Evolutionary conservation across 202 grass and related monocot genomes (phyloP).

Genomic region (Thinopyrum obtusiflorum): DNA sequence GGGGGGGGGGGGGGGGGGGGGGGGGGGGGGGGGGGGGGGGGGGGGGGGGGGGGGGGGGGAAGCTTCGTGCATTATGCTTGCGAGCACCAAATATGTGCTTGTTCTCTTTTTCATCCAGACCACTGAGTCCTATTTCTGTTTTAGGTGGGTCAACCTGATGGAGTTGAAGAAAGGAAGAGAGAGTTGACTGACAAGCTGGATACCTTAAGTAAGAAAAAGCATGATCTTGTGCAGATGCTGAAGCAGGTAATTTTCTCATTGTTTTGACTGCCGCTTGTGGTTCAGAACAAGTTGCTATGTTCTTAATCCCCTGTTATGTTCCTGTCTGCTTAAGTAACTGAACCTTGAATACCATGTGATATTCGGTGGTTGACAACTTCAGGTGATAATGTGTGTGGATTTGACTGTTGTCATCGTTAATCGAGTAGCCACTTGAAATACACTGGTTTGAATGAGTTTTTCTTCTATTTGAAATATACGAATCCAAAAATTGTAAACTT

Average conservation of each 20-base stretch:
- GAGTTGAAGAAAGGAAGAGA: conserved; percentile 53
- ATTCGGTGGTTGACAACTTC: neutral
- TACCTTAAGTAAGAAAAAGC: conserved; percentile 79
- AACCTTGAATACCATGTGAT: neutral
- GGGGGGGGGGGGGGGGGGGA: too few species aligned
- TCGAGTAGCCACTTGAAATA: neutral
- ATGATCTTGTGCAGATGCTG: conserved; percentile 97
- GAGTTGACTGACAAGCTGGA: conserved; percentile 75
- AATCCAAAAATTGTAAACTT: neutral
- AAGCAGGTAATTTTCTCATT: conserved; percentile 77
- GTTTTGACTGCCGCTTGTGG: neutral
- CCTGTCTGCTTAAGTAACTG: neutral
- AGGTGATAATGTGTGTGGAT: neutral
- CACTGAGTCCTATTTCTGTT: conserved; percentile 14
- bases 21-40: too few species aligned
- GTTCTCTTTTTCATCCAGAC: neutral
- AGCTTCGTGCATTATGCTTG: too few species aligned
- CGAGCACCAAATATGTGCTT: neutral
- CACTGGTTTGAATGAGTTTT: neutral
- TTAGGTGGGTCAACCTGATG: conserved; percentile 32
- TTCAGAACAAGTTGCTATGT: neutral
- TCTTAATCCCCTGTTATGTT: neutral
- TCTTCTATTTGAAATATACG: neutral
- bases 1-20: too few species aligned
- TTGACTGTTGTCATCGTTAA: neutral